Base-by-base conservation (phyloP, 306 rosid genomes). In the Luffa aegyptiaca region DNA sequence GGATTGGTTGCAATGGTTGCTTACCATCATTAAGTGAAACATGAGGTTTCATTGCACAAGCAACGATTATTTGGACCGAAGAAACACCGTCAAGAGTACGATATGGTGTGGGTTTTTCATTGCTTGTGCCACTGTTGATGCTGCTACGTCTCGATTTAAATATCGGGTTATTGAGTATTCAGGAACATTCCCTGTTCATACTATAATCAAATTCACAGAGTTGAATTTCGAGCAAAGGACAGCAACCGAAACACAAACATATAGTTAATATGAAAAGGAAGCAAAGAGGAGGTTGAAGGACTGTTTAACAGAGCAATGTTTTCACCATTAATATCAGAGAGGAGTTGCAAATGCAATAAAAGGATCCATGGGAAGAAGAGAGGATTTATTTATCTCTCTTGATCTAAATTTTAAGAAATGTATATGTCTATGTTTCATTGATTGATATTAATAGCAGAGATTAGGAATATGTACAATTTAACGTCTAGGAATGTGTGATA, bases 81-180 rank as follows among this genome's bases (percentile, higher is more conserved):
- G 84, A 90, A 39, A 75, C 4, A 9, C 89, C 91, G 8, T 91
- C 92, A 1, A 86, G 84, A 17, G 36, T 48, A 46, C 92, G 5
- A 88, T 88, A 92, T 88, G 91, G 92, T 12, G 62, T 33, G 92
- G 92, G 6, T 88, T 84, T 4, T 3, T 70, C 0, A 81, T 51
- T 12, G 91, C 90, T 45, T 89, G 86, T 52, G 1, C 41, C 9
- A 36, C 90, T 2, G 97, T 90, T 0, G 82, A 3, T 0, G 36
- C 18, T 88, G 91, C 55, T 87, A 86, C 75, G 11, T 83, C 11
- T 37, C 80, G 0, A 92, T 92, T 61, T 74, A 92, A 6, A 2
- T 84, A 0, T 51, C 88, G 61, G 90, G 96, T 2, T 91, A 59
- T 42, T 87, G 92, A 89, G 93, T 87, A 20, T 84, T 85, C 31